Evolutionary conservation across 768 basidiomycete species (phyloP), one percentile per base, ranked within the genome.

Genomic region (Russula virescens): DNA sequence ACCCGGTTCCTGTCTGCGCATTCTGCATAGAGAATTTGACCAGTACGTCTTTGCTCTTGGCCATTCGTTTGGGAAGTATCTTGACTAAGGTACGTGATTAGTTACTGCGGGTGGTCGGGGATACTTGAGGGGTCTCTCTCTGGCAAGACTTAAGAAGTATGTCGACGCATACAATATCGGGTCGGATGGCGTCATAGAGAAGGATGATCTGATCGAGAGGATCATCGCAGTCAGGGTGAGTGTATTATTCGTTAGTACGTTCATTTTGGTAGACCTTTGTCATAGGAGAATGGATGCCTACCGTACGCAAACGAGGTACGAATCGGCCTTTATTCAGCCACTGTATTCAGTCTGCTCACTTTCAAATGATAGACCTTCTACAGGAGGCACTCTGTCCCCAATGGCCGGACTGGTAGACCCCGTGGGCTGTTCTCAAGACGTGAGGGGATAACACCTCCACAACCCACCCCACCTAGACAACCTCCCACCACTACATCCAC

Each of bases 191-290:
- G 82, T 84, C 1, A 77, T 90, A 18, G 90, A 92, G 72, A 91
- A 91, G 73, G 85, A 88, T 55, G 89, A 91, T 70, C 74, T 91
- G 49, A 83, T 91, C 43, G 86, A 89, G 55, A 81, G 77, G 45
- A 80, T 88, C 50, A 49, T 89, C 1, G 71, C 71, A 26, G 73
- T 73, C 46, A 72, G 70, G 69, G 89, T 89, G 69, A 58, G 82
- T 73, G 10, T 28, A 6, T 19, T 2, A 1, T 35, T 26, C 1
- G 1, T 21, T 45, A 8, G 2, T 13, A 4, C 40, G 51, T 35
- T 8, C 47, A 16, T 8, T n/a, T 25, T 43, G 38, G 38, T n/a
- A 45, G 8, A 23, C 55, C 25, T 47, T 8, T 21, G 45, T 26
- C 23, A 31, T 25, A 89, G 88, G 80, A 72, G 19, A 82, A 84